Base-by-base conservation (phyloP, 306 rosid genomes). In the Lathyrus tuberosus region DNA sequence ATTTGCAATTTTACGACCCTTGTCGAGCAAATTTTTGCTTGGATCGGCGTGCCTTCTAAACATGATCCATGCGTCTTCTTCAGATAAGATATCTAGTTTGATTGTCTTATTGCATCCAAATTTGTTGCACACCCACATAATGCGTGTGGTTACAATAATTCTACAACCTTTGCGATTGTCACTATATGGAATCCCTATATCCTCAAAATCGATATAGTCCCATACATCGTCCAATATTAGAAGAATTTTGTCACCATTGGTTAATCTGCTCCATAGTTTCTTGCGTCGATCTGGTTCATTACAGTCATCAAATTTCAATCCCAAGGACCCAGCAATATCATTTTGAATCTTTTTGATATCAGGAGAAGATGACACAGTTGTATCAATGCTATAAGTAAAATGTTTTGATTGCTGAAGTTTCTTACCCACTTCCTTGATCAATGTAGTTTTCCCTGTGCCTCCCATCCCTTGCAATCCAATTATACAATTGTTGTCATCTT, bases 161-260 rank as follows among this genome's bases (percentile, higher is more conserved):
- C 38, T 17, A 20, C 82, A 40, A 26, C 61, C 40, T 0, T n/a
- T 67, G 3, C 5, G 59, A 18, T 63, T 35, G 0, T 10, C 24
- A 0, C 47, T 16, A 10, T 3, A 0, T 1, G 72, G 76, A 52
- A 77, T 63, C 31, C 81, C 81, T 62, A 70, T 22, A 0, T 7
- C 47, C 2, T 15, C 0, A 2, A 71, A 10, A 8, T 58, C 3
- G 14, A 71, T 10, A 49, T 49, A 0, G 3, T 2, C 15, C 77
- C 81, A 77, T 0, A 54, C 35, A 16, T 77, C 81, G 64, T 77
- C 77, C 0, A 77, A 37, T 43, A 77, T 44, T 20, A 77, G 2
- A 54, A 77, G 77, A 12, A 70, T 35, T 16, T 44, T 77, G 12
- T 46, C 44, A 46, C 16, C 54, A 10, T 13, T 26, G 5, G 4